Evolutionary conservation across 306 rosid genomes (phyloP).

Genomic region (Acacia melanoxylon): DNA sequence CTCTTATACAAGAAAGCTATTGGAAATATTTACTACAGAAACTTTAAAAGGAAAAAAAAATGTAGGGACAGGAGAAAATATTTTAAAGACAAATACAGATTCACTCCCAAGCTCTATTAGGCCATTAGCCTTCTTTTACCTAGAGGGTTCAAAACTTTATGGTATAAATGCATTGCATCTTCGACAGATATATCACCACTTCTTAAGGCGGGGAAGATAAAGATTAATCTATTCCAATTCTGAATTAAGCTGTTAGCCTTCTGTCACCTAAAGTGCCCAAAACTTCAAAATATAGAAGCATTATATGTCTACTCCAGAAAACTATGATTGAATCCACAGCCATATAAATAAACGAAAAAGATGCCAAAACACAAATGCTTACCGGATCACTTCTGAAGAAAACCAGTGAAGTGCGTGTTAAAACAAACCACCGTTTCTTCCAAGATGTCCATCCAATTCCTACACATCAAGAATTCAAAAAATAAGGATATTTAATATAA

Average conservation of each 20-base stretch:
- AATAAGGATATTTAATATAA: neutral
- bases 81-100: neutral
- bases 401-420: conserved; percentile 87
- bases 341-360: conserved; percentile 7
- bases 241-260: neutral
- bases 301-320: conserved; percentile 10
- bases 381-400: conserved; percentile 99
- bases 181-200: neutral
- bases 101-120: neutral
- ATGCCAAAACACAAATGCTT: conserved; percentile 49
- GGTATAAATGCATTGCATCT: conserved; percentile 1
- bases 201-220: neutral
- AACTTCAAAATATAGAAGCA: conserved; percentile 24
- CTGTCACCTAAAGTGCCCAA: conserved; percentile 1
- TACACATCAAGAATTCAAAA: conserved; percentile 33
- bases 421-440: conserved; percentile 99
- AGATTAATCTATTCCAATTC: neutral
- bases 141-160: conserved; percentile 9
- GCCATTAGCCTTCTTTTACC: neutral
- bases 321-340: neutral
- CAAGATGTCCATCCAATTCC: conserved; percentile 99
- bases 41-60: neutral
- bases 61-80: neutral
- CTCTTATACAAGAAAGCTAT: neutral
- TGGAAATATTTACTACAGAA: neutral